These are phyloP conservation scores for Crithidia mellificae DNA, from an alignment of 208 protist genomes.

Conservation along the genomic window DNA sequence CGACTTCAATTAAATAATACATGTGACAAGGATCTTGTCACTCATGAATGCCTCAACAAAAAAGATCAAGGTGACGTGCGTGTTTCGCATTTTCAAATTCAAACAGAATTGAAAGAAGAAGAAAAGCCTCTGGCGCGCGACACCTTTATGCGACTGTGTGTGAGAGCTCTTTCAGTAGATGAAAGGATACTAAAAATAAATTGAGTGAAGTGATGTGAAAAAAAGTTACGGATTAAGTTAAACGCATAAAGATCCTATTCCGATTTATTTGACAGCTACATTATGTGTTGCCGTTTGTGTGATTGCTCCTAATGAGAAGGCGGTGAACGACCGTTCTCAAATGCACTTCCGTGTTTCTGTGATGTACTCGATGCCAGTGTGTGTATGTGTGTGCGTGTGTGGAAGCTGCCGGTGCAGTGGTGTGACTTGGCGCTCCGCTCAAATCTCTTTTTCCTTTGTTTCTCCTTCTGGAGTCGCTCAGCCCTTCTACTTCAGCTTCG, in stretches of 20 bases:
- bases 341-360: no score
- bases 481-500: slow-evolving; percentile 8
- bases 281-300: no score
- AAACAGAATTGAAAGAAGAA: neutral
- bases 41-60: neutral
- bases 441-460: neutral
- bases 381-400: no score
- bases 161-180: no score
- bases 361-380: no score
- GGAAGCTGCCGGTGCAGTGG: no score
- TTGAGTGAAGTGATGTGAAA: no score
- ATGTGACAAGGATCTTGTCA: neutral
- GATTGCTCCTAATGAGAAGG: no score
- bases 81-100: neutral
- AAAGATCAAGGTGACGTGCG: neutral
- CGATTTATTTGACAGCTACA: neutral
- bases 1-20: neutral
- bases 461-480: neutral
- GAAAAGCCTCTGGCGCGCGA: neutral
- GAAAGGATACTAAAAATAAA: neutral
- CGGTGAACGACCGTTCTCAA: no score
- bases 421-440: neutral
- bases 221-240: neutral
- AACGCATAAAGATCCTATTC: neutral
- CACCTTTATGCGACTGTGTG: no score